These are phyloP conservation scores for Ustilago lituana DNA, from an alignment of 1,284 basidiomycete genomes.

Conservation along the genomic window DNA sequence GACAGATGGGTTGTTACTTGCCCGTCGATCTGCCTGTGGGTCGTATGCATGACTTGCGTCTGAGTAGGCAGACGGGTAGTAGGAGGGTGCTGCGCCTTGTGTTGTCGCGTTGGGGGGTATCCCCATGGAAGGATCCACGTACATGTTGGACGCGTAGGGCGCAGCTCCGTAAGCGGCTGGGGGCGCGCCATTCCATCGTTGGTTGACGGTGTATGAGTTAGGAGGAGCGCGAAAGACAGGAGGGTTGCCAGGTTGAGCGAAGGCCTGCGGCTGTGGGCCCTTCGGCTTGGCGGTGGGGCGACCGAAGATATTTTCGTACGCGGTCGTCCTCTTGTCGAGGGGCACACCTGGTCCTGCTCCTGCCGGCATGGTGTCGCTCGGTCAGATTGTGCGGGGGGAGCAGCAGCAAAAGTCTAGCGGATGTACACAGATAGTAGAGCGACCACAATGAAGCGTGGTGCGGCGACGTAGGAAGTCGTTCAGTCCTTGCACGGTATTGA, in stretches of 20 bases:
- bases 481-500: too few species aligned
- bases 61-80: constrained; percentile 30
- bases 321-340: constrained; percentile 62
- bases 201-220: constrained; percentile 36
- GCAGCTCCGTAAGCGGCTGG: constrained; percentile 15
- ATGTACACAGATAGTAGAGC: background rate
- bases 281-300: constrained; percentile 60
- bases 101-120: constrained; percentile 10
- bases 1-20: constrained; percentile 31
- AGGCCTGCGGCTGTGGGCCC: constrained; percentile 47
- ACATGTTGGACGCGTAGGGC: constrained; percentile 17
- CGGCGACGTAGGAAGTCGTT: too few species aligned
- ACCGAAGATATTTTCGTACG: constrained; percentile 65
- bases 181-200: constrained; percentile 40
- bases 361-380: constrained; percentile 28
- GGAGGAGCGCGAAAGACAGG: constrained; percentile 33
- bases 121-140: constrained; percentile 27
- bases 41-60: constrained; percentile 13
- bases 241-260: constrained; percentile 13
- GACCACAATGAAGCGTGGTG: background rate
- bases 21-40: constrained; percentile 25
- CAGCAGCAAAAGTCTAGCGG: background rate
- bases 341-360: constrained; percentile 42
- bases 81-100: constrained; percentile 13
- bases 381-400: constrained; percentile 17